Percentiles rank a stretch among this genome's conserved stretches.
Conservation (phyloP, 441 rosid species). For the Arabidopsis hybrid region DNA sequence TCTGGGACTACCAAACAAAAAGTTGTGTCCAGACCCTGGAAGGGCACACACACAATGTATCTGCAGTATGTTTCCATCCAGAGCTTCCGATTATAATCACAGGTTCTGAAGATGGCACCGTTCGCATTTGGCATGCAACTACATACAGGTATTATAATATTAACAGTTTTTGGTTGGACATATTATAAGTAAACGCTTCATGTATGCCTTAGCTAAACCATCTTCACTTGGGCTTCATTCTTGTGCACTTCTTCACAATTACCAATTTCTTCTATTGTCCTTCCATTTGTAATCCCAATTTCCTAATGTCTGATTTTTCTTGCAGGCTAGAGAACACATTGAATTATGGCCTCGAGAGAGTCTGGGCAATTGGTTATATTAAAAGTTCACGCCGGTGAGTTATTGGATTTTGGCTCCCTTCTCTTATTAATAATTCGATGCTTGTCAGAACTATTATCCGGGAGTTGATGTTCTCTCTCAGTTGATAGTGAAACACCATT, state of each 20-base stretch:
- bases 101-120: conserved; percentile 83
- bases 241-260: background rate
- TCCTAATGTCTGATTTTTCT: conserved; percentile 8
- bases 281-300: background rate
- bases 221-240: conserved; percentile 6
- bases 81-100: conserved; percentile 81
- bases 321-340: conserved; percentile 95
- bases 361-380: conserved; percentile 89
- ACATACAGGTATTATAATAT: conserved; percentile 59
- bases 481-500: conserved; percentile 9
- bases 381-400: conserved; percentile 87
- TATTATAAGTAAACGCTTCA: background rate
- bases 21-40: conserved; percentile 76
- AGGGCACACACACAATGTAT: conserved; percentile 79
- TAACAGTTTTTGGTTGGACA: conserved; percentile 5
- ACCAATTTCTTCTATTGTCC: conserved; percentile 1
- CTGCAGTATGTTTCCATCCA: conserved; percentile 78
- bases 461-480: conserved; percentile 14
- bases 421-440: background rate
- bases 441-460: conserved; percentile 13
- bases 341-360: conserved; percentile 95
- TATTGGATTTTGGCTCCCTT: conserved; percentile 14
- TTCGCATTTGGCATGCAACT: conserved; percentile 76
- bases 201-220: conserved; percentile 19
- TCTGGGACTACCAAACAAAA: conserved; percentile 78